Evolutionary conservation across 169 alveolate species (phyloP), one percentile per base, ranked within the genome.

Genomic region (Condylostoma magnum): DNA sequence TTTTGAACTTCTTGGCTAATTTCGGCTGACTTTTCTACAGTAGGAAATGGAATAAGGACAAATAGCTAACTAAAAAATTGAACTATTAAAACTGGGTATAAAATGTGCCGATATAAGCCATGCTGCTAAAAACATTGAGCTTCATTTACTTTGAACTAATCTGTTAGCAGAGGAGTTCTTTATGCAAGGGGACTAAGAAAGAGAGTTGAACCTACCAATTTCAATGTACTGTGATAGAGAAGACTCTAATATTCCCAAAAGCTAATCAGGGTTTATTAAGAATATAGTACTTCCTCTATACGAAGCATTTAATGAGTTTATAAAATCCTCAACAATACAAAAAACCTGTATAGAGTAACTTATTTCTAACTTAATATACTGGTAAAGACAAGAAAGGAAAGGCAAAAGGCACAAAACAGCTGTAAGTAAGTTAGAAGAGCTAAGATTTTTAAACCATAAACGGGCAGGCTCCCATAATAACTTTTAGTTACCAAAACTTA

Each of bases 261-360:
- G 77, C 51, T 85, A 87, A 75, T 74, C 80, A 28, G 85, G 82
- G 31, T 87, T 87, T 66, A 83, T 87, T 31, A 83, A 82, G 37
- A 89, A 93, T 46, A 96, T 97, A 31, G 96, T 94, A 53, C 75
- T 88, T 70, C 98, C 99, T 38, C 83, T 96, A 48, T 94, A 80
- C 77, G 85, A 79, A 56, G 3, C 48, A n/a, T n/a, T n/a, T n/a
- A n/a, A n/a, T n/a, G n/a, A n/a, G n/a, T n/a, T n/a, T n/a, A n/a
- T n/a, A n/a, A n/a, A n/a, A n/a, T n/a, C n/a, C n/a, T n/a, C n/a
- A n/a, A n/a, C n/a, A n/a, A n/a, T n/a, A n/a, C n/a, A n/a, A n/a
- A n/a, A n/a, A n/a, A n/a, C n/a, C n/a, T n/a, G n/a, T n/a, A n/a
- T n/a, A n/a, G n/a, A n/a, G n/a, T n/a, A n/a, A n/a, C n/a, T n/a